Conservation (phyloP, 2,329 filamentous ascomycete species). For the Biscogniauxia mediterranea region DNA sequence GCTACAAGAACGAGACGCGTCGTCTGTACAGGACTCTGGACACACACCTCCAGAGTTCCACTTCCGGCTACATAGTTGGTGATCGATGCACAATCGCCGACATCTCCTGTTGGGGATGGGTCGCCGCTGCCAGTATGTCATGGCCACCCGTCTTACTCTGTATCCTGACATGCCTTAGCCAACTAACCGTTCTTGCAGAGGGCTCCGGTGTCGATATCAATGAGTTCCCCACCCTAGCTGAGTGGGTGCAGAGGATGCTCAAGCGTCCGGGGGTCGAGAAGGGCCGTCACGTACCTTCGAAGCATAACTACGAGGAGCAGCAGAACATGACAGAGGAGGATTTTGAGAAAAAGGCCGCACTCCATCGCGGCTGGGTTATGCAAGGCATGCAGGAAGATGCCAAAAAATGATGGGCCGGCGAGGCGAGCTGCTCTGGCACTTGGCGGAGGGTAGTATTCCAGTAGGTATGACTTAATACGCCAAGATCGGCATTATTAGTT, state of each 20-base stretch:
- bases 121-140: constrained; percentile 50
- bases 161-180: not conserved
- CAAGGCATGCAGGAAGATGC: constrained; percentile 64
- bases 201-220: constrained; percentile 68
- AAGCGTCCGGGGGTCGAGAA: constrained; percentile 71
- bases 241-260: constrained; percentile 72
- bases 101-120: constrained; percentile 79
- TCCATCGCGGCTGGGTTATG: constrained; percentile 63
- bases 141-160: not conserved
- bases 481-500: no score
- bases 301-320: constrained; percentile 57
- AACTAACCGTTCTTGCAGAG: constrained; percentile 30
- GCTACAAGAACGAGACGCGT: constrained; percentile 81
- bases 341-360: constrained; percentile 55
- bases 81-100: constrained; percentile 74
- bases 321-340: constrained; percentile 47
- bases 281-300: constrained; percentile 69
- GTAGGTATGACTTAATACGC: not conserved
- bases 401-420: not conserved
- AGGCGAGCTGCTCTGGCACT: no score
- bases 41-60: constrained; percentile 60
- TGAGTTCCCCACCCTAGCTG: constrained; percentile 72
- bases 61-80: constrained; percentile 61
- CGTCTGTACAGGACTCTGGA: constrained; percentile 78
- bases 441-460: no score